Conservation (phyloP, 768 basidiomycete species). For the Scleroderma citrinum region DNA sequence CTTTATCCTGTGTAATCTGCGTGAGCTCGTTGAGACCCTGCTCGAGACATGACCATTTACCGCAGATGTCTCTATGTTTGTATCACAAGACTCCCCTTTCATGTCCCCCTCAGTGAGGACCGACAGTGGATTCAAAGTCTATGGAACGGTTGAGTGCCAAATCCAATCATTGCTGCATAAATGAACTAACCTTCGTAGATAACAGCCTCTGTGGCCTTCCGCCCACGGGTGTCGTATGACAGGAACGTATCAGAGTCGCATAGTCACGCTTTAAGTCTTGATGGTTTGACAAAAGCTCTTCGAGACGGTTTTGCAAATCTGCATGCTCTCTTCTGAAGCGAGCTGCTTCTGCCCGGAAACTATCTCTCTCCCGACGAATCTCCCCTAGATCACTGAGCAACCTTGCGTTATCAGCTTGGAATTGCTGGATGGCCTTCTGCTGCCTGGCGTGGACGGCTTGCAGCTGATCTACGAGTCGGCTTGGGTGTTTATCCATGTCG, state of each 20-base stretch:
- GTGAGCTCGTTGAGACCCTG: background rate
- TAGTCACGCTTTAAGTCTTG: slow-evolving; percentile 21
- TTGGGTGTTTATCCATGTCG: slow-evolving; percentile 9
- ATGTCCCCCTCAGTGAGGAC: slow-evolving; percentile 5
- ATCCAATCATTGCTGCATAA: background rate
- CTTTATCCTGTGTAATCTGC: slow-evolving; percentile 6
- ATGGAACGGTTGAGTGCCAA: background rate
- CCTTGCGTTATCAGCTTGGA: slow-evolving; percentile 21
- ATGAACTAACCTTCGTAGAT: slow-evolving; percentile 8
- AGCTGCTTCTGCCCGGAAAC: slow-evolving; percentile 17
- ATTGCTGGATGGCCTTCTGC: slow-evolving; percentile 19
- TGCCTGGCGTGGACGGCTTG: slow-evolving; percentile 20
- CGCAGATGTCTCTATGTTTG: background rate
- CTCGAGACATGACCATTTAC: background rate
- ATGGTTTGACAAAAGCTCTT: slow-evolving; percentile 12
- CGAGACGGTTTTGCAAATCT: slow-evolving; percentile 17
- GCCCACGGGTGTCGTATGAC: background rate
- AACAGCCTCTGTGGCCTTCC: slow-evolving; percentile 1
- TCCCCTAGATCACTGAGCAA: slow-evolving; percentile 20
- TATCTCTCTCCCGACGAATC: slow-evolving; percentile 23
- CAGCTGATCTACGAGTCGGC: slow-evolving; percentile 20
- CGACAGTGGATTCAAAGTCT: slow-evolving; percentile 6
- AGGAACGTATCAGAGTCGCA: slow-evolving; percentile 10
- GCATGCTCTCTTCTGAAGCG: slow-evolving; percentile 15
- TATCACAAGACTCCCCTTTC: background rate